phyloP scores from a whole-genome alignment of 2,329 filamentous ascomycete genomes.

The Fusarium sp. region DNA sequence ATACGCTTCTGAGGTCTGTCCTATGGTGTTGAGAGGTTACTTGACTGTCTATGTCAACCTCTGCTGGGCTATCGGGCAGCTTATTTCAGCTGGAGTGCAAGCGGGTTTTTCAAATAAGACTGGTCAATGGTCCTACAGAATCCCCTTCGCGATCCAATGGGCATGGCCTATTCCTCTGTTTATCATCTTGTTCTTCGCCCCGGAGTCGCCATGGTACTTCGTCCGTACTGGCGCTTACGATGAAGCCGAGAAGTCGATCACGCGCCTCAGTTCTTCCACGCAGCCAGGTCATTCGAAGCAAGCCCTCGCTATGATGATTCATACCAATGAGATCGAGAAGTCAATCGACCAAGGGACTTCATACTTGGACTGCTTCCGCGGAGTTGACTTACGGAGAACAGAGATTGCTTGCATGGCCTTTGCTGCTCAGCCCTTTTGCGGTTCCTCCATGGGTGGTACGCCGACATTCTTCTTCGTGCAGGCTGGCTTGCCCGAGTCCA shows the following conservation, averaged over 20 bases:
- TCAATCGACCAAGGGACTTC: conserved; percentile 27
- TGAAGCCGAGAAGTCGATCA: conserved; percentile 44
- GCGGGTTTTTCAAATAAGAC: conserved; percentile 33
- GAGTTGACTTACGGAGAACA: conserved; percentile 60
- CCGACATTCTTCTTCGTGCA: conserved; percentile 64
- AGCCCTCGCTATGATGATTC: conserved; percentile 70
- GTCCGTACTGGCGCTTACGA: conserved; percentile 48
- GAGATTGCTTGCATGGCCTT: conserved; percentile 60
- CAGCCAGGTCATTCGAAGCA: conserved; percentile 56
- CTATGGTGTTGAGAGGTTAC: conserved; percentile 57
- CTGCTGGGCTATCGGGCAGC: conserved; percentile 59
- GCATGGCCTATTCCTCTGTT: conserved; percentile 51
- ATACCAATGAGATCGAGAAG: conserved; percentile 60
- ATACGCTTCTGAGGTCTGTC: conserved; percentile 62
- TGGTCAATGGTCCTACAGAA: conserved; percentile 53
- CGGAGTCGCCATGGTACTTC: conserved; percentile 55
- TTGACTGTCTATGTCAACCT: conserved; percentile 60
- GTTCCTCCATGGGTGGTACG: conserved; percentile 57
- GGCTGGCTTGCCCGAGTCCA: conserved; percentile 51
- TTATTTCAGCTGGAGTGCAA: conserved; percentile 55
- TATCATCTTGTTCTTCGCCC: conserved; percentile 48
- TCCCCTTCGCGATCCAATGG: conserved; percentile 58
- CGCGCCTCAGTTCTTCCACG: conserved; percentile 54
- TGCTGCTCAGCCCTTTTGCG: conserved; percentile 56
- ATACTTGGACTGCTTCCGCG: conserved; percentile 64